Conservation (phyloP, 169 alveolate species). For the Cryptosporidium andersoni region DNA sequence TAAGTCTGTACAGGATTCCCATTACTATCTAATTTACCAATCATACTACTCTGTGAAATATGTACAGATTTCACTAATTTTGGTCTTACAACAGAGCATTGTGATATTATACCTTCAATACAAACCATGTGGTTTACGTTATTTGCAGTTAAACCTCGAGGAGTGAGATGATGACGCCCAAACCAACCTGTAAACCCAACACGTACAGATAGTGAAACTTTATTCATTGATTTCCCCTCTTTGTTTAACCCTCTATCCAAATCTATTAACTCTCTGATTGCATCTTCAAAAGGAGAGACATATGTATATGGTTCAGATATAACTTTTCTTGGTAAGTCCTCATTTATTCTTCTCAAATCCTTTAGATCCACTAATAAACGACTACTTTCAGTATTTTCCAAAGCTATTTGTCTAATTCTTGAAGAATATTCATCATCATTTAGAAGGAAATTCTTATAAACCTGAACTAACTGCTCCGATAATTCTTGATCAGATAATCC, state of each 20-base stretch:
- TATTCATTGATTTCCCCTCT: conserved; percentile 33
- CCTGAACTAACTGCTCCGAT: conserved; percentile 47
- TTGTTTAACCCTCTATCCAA: conserved; percentile 76
- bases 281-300: conserved; percentile 85
- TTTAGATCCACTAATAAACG: conserved; percentile 40
- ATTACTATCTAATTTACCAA: conserved; percentile 73
- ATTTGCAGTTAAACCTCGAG: conserved; percentile 94
- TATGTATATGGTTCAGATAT: conserved; percentile 78
- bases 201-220: conserved; percentile 75
- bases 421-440: conserved; percentile 63
- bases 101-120: conserved; percentile 96
- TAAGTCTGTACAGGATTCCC: conserved; percentile 23
- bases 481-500: conserved; percentile 53
- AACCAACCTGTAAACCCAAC: conserved; percentile 93
- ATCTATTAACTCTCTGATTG: conserved; percentile 81
- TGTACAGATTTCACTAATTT: conserved; percentile 89
- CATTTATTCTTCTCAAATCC: conserved; percentile 59
- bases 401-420: conserved; percentile 54
- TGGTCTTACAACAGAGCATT: conserved; percentile 92
- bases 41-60: conserved; percentile 74
- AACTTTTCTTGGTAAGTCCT: conserved; percentile 53
- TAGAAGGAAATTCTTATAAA: conserved; percentile 39
- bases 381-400: conserved; percentile 46
- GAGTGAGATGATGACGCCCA: conserved; percentile 95
- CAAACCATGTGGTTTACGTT: conserved; percentile 90